Evolutionary conservation across 768 basidiomycete species (phyloP).

Genomic region (Pisolithus marmoratus): DNA sequence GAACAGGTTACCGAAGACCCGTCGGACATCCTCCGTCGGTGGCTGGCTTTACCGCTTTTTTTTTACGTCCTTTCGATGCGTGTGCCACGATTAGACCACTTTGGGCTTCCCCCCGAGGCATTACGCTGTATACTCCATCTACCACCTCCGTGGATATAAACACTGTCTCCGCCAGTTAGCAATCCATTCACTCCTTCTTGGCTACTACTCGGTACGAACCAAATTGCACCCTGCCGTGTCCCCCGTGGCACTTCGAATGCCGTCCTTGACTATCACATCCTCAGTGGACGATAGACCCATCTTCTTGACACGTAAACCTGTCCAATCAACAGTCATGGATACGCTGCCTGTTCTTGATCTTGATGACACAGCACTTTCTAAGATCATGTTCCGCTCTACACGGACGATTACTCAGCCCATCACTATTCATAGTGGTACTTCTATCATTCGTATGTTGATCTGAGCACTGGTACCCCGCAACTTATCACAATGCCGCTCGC

Average conservation of each 20-base stretch:
- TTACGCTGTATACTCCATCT: not conserved
- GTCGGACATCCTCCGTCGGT: not conserved
- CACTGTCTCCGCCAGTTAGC: not conserved
- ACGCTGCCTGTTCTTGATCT: not conserved
- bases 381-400: not conserved
- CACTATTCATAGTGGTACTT: not conserved
- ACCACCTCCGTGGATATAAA: conserved; percentile 26
- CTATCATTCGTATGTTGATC: not conserved
- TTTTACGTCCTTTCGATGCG: conserved; percentile 4
- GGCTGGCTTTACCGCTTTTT: not conserved
- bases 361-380: not conserved
- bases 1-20: not conserved
- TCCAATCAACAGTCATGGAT: not conserved
- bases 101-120: conserved; percentile 7
- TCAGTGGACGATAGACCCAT: not conserved
- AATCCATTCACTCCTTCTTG: not conserved
- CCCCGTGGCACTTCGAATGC: not conserved
- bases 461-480: not conserved
- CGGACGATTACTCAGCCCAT: not conserved
- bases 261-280: not conserved
- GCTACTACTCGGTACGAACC: not conserved
- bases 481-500: too few species aligned
- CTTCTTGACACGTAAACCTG: not conserved
- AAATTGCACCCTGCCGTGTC: not conserved
- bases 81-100: not conserved